Evolutionary conservation across 2,329 filamentous ascomycete species (phyloP).

Genomic region (Neoscytalidium dimidiatum): DNA sequence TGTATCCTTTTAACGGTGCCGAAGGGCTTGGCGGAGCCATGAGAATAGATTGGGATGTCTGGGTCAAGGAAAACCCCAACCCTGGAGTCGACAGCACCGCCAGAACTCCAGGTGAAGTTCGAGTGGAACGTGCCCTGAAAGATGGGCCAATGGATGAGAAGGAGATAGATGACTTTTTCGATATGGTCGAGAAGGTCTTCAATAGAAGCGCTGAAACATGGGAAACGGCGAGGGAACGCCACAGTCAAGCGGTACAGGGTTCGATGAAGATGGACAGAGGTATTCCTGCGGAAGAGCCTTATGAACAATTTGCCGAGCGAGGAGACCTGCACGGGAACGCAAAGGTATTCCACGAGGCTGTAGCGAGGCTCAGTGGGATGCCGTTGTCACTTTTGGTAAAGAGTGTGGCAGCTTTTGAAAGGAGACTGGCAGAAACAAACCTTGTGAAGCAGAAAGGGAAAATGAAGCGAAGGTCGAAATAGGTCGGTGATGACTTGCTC

Average conservation of each 20-base stretch:
- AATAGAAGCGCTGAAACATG: background rate
- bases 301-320: slow-evolving; percentile 51
- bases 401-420: slow-evolving; percentile 54
- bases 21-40: slow-evolving; percentile 54
- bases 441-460: background rate
- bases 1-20: slow-evolving; percentile 71
- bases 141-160: slow-evolving; percentile 56
- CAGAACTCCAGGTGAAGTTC: slow-evolving; percentile 26
- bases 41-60: slow-evolving; percentile 72
- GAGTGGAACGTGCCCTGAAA: slow-evolving; percentile 34
- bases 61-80: slow-evolving; percentile 45
- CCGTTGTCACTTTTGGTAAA: slow-evolving; percentile 52
- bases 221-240: slow-evolving; percentile 31
- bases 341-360: slow-evolving; percentile 53
- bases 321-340: slow-evolving; percentile 48
- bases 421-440: slow-evolving; percentile 18
- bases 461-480: background rate
- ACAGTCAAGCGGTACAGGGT: slow-evolving; percentile 46
- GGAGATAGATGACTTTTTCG: slow-evolving; percentile 73
- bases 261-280: slow-evolving; percentile 13
- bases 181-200: slow-evolving; percentile 75
- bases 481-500: background rate
- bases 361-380: slow-evolving; percentile 52
- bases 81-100: background rate
- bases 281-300: slow-evolving; percentile 29